Conservation (phyloP, 2,329 filamentous ascomycete genomes). For the Ceratocystiopsis brevicomis region DNA sequence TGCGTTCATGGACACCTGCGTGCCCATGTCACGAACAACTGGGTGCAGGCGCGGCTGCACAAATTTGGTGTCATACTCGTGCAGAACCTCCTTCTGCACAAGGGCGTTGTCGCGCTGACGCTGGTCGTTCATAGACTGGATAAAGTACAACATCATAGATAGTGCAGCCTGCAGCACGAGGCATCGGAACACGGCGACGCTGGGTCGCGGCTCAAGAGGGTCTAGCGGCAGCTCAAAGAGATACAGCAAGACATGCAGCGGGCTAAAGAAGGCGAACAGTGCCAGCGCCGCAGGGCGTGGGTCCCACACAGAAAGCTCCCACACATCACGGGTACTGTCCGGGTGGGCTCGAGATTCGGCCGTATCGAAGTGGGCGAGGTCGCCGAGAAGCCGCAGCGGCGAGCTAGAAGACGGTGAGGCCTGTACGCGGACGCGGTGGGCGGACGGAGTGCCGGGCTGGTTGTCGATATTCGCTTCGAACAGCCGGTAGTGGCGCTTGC, state of each 20-base stretch:
- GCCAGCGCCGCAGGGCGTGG: slow-evolving; percentile 67
- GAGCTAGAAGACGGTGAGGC: slow-evolving; percentile 56
- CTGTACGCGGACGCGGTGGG: slow-evolving; percentile 71
- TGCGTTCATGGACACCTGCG: slow-evolving; percentile 42
- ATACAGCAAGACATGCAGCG: slow-evolving; percentile 81
- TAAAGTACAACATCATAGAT: slow-evolving; percentile 54
- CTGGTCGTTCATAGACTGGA: slow-evolving; percentile 59
- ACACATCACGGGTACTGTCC: slow-evolving; percentile 67
- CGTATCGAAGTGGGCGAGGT: slow-evolving; percentile 45
- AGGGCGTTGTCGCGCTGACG: slow-evolving; percentile 70
- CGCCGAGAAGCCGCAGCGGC: slow-evolving; percentile 56
- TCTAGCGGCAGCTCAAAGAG: slow-evolving; percentile 68
- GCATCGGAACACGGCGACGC: slow-evolving; percentile 68
- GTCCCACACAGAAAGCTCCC: slow-evolving; percentile 90
- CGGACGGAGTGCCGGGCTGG: slow-evolving; percentile 62
- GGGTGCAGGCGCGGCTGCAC: slow-evolving; percentile 81
- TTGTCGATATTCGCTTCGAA: slow-evolving; percentile 75
- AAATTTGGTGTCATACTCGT: slow-evolving; percentile 91
- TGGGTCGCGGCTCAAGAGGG: slow-evolving; percentile 59
- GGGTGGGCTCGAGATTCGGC: slow-evolving; percentile 75
- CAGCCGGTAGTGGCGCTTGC: slow-evolving; percentile 71
- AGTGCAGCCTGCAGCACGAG: slow-evolving; percentile 58
- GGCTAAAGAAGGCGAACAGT: slow-evolving; percentile 80
- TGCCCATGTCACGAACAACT: slow-evolving; percentile 57
- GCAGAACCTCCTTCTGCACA: slow-evolving; percentile 78